Percentiles rank a stretch among this genome's conserved stretches.
Conservation (phyloP, 2,329 filamentous ascomycete species). For the Diaporthe sp. region DNA sequence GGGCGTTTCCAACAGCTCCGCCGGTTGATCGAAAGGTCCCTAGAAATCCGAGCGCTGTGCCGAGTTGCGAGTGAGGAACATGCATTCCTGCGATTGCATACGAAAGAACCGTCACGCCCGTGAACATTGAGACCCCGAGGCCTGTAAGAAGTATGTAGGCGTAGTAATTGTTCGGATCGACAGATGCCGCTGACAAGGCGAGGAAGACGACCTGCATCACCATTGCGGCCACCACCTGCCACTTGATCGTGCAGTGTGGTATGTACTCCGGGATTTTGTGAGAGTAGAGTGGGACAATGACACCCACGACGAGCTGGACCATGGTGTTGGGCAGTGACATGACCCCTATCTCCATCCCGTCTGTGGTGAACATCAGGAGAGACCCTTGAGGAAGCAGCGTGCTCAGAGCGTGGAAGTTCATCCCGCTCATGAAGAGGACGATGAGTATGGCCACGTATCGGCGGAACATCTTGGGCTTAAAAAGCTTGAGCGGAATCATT, state of each 20-base stretch:
- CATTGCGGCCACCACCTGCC: conserved; percentile 22
- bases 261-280: conserved; percentile 27
- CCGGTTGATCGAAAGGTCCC: conserved; percentile 29
- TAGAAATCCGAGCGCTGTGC: conserved; percentile 20
- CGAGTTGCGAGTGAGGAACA: conserved; percentile 30
- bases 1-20: conserved; percentile 20
- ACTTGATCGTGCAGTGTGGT: conserved; percentile 28
- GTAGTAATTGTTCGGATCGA: conserved; percentile 26
- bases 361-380: conserved; percentile 22
- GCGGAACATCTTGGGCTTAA: conserved; percentile 29
- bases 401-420: conserved; percentile 29
- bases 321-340: conserved; percentile 18
- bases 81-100: conserved; percentile 32
- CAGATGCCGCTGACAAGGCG: conserved; percentile 18
- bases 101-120: conserved; percentile 19
- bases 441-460: conserved; percentile 27
- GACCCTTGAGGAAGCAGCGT: conserved; percentile 13
- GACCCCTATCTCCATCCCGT: conserved; percentile 25
- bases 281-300: neutral
- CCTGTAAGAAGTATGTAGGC: conserved; percentile 29
- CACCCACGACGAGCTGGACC: conserved; percentile 8
- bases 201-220: conserved; percentile 30
- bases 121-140: conserved; percentile 27
- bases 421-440: conserved; percentile 23
- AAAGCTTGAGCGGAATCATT: conserved; percentile 27